Evolutionary conservation across 2,329 filamentous ascomycete genomes (phyloP), one percentile per base, ranked within the genome.

Genomic region (Ceratocystis lukuohia): DNA sequence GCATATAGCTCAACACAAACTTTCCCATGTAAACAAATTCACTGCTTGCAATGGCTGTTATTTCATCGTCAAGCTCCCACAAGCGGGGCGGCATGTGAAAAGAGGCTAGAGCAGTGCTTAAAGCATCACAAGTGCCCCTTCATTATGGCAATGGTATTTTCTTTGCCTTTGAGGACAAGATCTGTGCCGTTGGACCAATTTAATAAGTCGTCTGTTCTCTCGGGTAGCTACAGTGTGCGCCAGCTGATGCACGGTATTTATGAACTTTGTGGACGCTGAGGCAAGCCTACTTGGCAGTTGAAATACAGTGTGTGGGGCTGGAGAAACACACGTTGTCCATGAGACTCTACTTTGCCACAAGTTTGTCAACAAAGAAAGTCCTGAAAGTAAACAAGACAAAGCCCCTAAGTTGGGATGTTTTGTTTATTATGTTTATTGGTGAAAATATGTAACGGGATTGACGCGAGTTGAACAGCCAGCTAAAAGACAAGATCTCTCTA

Each of bases 311-410:
- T 59, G 56, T 20, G n/a, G 17, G 33, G 22, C 30, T 6, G 15
- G 28, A 1, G 12, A n/a, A 22, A n/a, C 30, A 5, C 33, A 20
- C 28, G 56, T 59, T 59, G 56, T 17, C 12, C 15, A 33, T 59
- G 56, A 59, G 56, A 59, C 56, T 57, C 33, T 30, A 28, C 56
- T n/a, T 59, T 30, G 56, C 56, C 28, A 59, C 56, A n/a, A 41
- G 28, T n/a, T 59, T 37, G 56, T 59, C 56, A 59, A 59, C 56
- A 59, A 30, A 33, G 28, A 37, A n/a, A 4, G 15, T 7, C 37
- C 37, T 59, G 56, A 37, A 59, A 59, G 28, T 59, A 59, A 59
- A 59, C 56, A 59, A 59, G 3, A 10, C 25, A 20, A 8, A 59
- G 12, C 37, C 37, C 37, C 37, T 41, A 41, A 5, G 10, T 15